Conservation (phyloP, 1,284 basidiomycete species). For the Ganoderma boninense region DNA sequence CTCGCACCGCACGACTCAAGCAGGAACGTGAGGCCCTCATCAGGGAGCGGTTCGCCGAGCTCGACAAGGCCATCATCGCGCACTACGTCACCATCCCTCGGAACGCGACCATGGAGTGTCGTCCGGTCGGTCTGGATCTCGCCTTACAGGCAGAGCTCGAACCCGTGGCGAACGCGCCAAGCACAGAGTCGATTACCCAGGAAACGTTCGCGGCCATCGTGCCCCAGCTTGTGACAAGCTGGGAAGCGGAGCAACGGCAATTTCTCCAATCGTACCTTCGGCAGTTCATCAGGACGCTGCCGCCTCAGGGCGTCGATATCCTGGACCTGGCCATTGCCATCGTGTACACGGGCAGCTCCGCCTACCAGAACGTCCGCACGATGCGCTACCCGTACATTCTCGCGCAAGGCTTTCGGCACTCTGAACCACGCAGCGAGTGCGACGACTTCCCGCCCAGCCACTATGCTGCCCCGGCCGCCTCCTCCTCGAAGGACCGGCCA, state of each 20-base stretch:
- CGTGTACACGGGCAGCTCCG: not conserved
- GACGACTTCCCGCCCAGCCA: not conserved
- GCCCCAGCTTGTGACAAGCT: not conserved
- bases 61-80: slow-evolving; percentile 7
- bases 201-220: slow-evolving; percentile 8
- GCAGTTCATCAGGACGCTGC: not conserved
- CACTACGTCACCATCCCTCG: slow-evolving; percentile 15
- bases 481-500: not conserved
- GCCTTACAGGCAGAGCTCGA: slow-evolving; percentile 3
- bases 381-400: slow-evolving; percentile 15
- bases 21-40: not conserved
- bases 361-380: too few species aligned
- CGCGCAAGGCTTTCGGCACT: not conserved
- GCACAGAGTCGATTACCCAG: slow-evolving; percentile 8
- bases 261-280: slow-evolving; percentile 5
- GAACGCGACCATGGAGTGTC: slow-evolving; percentile 6
- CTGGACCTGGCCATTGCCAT: slow-evolving; percentile 18
- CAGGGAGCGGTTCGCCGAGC: slow-evolving; percentile 5
- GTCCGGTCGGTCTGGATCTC: slow-evolving; percentile 18
- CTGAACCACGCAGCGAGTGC: too few species aligned
- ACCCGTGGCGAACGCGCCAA: not conserved
- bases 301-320: slow-evolving; percentile 4
- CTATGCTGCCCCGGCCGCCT: not conserved
- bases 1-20: not conserved
- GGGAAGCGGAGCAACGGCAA: slow-evolving; percentile 5